These are phyloP conservation scores for Syzygium malaccense DNA, from an alignment of 441 rosid genomes.

Conservation along the genomic window DNA sequence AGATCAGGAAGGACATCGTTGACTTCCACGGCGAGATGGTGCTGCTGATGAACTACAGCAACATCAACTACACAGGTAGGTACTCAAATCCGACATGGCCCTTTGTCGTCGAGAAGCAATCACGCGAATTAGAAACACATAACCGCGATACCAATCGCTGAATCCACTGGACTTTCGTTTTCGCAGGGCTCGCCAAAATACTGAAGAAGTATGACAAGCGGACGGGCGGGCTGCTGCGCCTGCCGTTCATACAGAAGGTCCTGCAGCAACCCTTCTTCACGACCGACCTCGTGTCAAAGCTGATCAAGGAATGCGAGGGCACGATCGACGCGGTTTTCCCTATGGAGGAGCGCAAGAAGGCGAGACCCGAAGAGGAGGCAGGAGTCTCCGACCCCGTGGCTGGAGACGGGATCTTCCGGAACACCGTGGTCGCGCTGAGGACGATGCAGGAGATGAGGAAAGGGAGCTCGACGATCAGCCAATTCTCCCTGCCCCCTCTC, in stretches of 20 bases:
- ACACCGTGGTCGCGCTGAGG: constrained; percentile 62
- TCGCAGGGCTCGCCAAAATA: constrained; percentile 65
- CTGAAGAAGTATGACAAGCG: constrained; percentile 84
- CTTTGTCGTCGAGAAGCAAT: neutral
- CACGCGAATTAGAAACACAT: neutral
- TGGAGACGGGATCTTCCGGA: constrained; percentile 64
- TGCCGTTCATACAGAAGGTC: constrained; percentile 59
- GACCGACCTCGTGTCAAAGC: constrained; percentile 62
- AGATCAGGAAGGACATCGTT: constrained; percentile 55
- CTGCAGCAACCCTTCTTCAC: constrained; percentile 67
- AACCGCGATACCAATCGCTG: neutral
- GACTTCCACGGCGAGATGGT: constrained; percentile 94
- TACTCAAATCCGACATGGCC: neutral
- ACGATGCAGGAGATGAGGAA: constrained; percentile 75
- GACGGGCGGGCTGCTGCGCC: constrained; percentile 48
- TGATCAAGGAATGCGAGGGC: constrained; percentile 64
- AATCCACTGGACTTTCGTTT: neutral
- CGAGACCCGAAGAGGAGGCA: neutral
- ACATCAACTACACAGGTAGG: constrained; percentile 69
- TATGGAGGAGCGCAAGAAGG: constrained; percentile 10
- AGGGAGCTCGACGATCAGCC: constrained; percentile 59
- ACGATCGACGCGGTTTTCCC: constrained; percentile 51
- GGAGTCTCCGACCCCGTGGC: constrained; percentile 22
- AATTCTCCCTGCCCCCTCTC: constrained; percentile 67
- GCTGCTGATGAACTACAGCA: constrained; percentile 73